phyloP scores from a whole-genome alignment of 495 filamentous ascomycete species.

The Tuber borchii region DNA sequence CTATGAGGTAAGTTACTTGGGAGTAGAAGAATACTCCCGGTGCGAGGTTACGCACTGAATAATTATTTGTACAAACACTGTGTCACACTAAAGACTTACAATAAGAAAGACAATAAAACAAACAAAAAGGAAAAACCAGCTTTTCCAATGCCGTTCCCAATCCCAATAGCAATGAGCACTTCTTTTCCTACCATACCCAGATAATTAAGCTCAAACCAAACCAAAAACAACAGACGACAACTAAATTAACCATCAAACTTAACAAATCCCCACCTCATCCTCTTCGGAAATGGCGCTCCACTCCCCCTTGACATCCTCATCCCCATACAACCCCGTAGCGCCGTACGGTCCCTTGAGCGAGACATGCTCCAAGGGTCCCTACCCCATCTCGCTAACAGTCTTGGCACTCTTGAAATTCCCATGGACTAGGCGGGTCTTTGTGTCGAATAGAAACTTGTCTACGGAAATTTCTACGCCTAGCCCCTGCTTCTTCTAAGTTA shows the following conservation, averaged over 20 bases:
- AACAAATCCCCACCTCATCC: slow-evolving; percentile 40
- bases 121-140: background rate
- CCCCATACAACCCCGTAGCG: slow-evolving; percentile 50
- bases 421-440: slow-evolving; percentile 46
- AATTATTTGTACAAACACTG: background rate
- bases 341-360: slow-evolving; percentile 52
- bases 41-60: background rate
- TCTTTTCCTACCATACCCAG: background rate
- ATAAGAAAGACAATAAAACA: background rate
- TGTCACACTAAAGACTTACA: too few relatives aligned
- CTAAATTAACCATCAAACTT: slow-evolving; percentile 35
- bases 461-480: slow-evolving; percentile 50
- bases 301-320: slow-evolving; percentile 45
- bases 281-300: slow-evolving; percentile 45
- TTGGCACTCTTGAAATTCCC: slow-evolving; percentile 47
- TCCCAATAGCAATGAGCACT: background rate
- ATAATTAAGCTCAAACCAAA: too few relatives aligned
- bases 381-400: slow-evolving; percentile 43
- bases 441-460: slow-evolving; percentile 49
- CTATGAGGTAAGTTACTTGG: background rate
- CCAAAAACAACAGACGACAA: background rate
- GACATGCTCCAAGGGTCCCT: slow-evolving; percentile 41
- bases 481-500: slow-evolving; percentile 17
- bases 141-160: background rate
- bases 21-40: background rate